Evolutionary conservation across 2,329 filamentous ascomycete species (phyloP).

Genomic region (Canariomyces notabilis): DNA sequence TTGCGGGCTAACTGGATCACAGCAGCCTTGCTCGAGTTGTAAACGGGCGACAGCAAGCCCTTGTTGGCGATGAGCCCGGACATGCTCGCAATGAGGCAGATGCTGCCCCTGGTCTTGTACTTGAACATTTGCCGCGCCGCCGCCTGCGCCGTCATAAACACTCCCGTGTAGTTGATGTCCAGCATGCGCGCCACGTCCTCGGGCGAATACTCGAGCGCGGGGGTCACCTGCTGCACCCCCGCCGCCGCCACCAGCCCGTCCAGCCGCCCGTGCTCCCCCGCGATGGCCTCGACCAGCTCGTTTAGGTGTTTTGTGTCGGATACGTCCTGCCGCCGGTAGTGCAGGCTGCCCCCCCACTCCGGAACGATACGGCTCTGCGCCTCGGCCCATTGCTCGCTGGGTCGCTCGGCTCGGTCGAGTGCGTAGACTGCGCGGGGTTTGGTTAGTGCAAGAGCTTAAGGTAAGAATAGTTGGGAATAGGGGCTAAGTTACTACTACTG

Average conservation of each 20-base stretch:
- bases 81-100: slow-evolving; percentile 65
- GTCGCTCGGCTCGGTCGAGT: slow-evolving; percentile 56
- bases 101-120: slow-evolving; percentile 52
- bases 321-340: slow-evolving; percentile 77
- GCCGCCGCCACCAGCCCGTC: slow-evolving; percentile 71
- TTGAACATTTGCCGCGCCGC: slow-evolving; percentile 70
- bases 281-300: slow-evolving; percentile 62
- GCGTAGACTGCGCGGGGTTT: slow-evolving; percentile 47
- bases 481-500: not conserved
- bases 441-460: not conserved
- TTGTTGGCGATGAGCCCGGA: slow-evolving; percentile 62
- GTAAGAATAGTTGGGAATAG: not conserved
- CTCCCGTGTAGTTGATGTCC: slow-evolving; percentile 77
- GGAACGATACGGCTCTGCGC: slow-evolving; percentile 61
- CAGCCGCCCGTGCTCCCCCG: slow-evolving; percentile 61
- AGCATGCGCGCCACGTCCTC: slow-evolving; percentile 74
- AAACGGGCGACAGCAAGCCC: slow-evolving; percentile 55
- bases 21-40: slow-evolving; percentile 71
- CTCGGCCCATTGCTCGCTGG: slow-evolving; percentile 43
- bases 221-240: slow-evolving; percentile 74
- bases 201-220: slow-evolving; percentile 74
- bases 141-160: slow-evolving; percentile 79
- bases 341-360: slow-evolving; percentile 60
- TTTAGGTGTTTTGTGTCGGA: slow-evolving; percentile 67
- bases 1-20: slow-evolving; percentile 67